Percentiles rank a stretch among this genome's conserved stretches.
phyloP scores from a whole-genome alignment of 768 basidiomycete species.

The Gymnopilus junonius region DNA sequence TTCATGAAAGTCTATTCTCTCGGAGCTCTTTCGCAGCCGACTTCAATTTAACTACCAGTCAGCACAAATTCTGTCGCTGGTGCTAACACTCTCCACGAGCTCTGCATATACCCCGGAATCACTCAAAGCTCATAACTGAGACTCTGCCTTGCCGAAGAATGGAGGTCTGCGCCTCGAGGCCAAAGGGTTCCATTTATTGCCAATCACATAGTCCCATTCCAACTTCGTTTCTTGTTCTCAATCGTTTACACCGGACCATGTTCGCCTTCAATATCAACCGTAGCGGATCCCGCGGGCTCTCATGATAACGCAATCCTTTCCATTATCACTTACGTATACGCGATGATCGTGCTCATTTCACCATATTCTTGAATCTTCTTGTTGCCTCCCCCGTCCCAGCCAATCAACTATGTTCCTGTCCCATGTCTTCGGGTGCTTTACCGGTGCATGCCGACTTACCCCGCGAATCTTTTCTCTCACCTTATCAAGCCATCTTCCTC shows the following conservation, averaged over 20 bases:
- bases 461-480: conserved; percentile 17
- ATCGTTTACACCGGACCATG: not conserved
- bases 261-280: not conserved
- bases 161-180: not conserved
- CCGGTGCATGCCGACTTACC: not conserved
- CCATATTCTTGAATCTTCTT: not conserved
- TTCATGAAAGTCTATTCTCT: not conserved
- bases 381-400: not conserved
- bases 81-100: not conserved
- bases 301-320: conserved; percentile 1
- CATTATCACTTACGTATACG: too few relatives aligned
- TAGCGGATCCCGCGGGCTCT: not conserved
- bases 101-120: too few relatives aligned
- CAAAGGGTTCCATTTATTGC: not conserved
- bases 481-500: conserved; percentile 18
- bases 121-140: too few relatives aligned
- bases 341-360: not conserved
- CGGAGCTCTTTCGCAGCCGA: not conserved
- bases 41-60: not conserved
- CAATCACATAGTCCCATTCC: not conserved
- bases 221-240: not conserved
- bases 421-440: not conserved
- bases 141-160: not conserved
- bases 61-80: not conserved
- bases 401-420: not conserved